Evolutionary conservation across 805 yeast species (phyloP).

Genomic region (Starmerella tilneyi): DNA sequence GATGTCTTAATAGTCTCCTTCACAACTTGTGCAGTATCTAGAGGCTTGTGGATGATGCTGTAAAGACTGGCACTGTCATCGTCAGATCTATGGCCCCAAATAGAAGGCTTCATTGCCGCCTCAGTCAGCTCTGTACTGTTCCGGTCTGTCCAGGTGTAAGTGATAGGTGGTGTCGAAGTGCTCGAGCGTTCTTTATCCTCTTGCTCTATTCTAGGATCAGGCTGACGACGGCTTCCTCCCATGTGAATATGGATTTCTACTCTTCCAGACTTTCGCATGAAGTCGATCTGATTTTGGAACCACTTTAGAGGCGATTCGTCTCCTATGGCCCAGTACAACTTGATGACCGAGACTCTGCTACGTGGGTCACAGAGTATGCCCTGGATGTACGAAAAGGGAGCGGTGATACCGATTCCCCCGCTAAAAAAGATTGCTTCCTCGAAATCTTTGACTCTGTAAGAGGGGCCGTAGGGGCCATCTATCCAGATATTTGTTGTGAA

Average conservation of each 20-base stretch:
- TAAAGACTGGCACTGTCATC: too few species aligned
- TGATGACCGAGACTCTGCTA: conserved; percentile 15
- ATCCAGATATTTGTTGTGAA: conserved; percentile 32
- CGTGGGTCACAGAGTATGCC: conserved; percentile 23
- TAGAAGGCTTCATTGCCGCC: too few species aligned
- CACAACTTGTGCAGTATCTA: conserved; percentile 28
- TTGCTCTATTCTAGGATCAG: not conserved
- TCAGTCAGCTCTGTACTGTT: too few species aligned
- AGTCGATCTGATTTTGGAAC: conserved; percentile 38
- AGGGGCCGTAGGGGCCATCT: conserved; percentile 57
- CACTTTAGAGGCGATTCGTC: conserved; percentile 42
- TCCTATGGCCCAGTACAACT: conserved; percentile 56
- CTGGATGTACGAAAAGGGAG: conserved; percentile 39
- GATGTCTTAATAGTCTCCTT: conserved; percentile 32
- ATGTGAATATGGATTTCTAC: conserved; percentile 13
- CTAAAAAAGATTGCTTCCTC: conserved; percentile 37
- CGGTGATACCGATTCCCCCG: conserved; percentile 56
- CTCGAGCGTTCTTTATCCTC: not conserved
- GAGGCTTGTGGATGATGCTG: not conserved
- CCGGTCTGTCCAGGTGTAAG: not conserved
- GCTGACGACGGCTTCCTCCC: conserved; percentile 4
- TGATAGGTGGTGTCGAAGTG: not conserved
- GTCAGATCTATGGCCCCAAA: too few species aligned
- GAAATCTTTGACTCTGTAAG: conserved; percentile 34
- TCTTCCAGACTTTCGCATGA: conserved; percentile 23